Base-by-base conservation (phyloP, 148 eudicot species). In the Diospyros lotus region DNA sequence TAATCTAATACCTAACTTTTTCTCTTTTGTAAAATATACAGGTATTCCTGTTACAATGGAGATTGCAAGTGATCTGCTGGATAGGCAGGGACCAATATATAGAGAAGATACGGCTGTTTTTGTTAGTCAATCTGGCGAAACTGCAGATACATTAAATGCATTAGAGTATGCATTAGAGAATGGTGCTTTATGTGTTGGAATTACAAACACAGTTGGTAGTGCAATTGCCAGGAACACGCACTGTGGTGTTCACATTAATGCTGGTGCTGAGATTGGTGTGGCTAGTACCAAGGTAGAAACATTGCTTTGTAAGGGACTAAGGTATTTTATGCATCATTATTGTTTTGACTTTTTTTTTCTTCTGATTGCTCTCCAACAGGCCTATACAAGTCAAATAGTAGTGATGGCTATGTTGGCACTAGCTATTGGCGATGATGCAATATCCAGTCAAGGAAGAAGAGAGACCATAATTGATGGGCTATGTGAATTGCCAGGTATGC, bases 51-150 rank as follows among this genome's bases (percentile, higher is more conserved):
- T 96, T 59, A 89, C 94, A 2, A 84, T 96, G 98, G 99, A 96
- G 84, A 85, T 93, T 68, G 99, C 99, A 68, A 96, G 99, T 88
- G 99, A 96, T 87, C 82, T 96, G 74, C 66, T 96, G 80, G 99
- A 96, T 82, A 88, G 99, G 86, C 97, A 93, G 85, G 99, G 95
- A 42, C 98, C 99, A 11, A 91, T 96, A 66, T 96, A 93, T 82
- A 86, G 99, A 83, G 99, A 96, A 84, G 99, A 96, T 80, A 96
- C 99, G 38, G 86, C 91, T 73, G 97, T 91, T 58, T 96, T 96
- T 84, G 99, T 96, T 59, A 96, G 99, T 83, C 99, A 96, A 76
- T 96, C 99, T 66, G 99, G 99, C 66, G 99, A 96, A 91, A 96
- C 99, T 68, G 97, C 98, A 41, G 99, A 96, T 77, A 96, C 99